Evolutionary conservation across 2,329 filamentous ascomycete genomes (phyloP).

Genomic region (Scolecobasidium constrictum): DNA sequence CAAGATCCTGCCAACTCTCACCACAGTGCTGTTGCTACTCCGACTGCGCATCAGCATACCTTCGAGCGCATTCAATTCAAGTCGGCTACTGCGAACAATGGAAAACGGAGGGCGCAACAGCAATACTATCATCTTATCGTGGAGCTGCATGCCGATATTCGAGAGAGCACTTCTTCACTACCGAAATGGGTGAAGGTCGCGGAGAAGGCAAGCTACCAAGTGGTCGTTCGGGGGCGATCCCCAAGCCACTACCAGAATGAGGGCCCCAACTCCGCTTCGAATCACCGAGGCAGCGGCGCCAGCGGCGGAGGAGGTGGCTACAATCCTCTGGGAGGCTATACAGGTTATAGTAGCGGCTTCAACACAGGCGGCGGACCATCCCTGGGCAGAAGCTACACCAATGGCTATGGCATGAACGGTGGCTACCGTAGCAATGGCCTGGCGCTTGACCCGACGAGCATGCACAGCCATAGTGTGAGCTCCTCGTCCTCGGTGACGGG

Average conservation of each 20-base stretch:
- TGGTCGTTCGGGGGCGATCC: conserved; percentile 78
- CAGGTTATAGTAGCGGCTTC: conserved; percentile 4
- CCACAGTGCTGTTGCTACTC: conserved; percentile 8
- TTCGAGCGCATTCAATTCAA: conserved; percentile 95
- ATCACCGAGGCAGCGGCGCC: conserved; percentile 37
- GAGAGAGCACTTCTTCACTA: conserved; percentile 28
- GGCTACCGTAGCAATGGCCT: conserved; percentile 22
- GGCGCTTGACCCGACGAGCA: conserved; percentile 27
- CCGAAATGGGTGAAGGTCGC: conserved; percentile 61
- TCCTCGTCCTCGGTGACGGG: conserved; percentile 31
- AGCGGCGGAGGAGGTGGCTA: conserved; percentile 54
- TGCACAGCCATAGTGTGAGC: conserved; percentile 32
- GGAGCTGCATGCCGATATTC: conserved; percentile 65
- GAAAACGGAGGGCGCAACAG: conserved; percentile 78
- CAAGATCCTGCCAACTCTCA: conserved; percentile 13
- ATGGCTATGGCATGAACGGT: conserved; percentile 15
- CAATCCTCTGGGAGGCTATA: conserved; percentile 1
- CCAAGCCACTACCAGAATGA: conserved; percentile 72
- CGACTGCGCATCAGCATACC: conserved; percentile 37
- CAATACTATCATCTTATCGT: conserved; percentile 90
- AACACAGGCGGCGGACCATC: background rate
- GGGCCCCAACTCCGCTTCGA: conserved; percentile 33
- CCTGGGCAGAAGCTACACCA: conserved; percentile 13
- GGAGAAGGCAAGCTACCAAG: conserved; percentile 61
- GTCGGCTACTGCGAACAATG: conserved; percentile 86